A percentile compares a stretch with the other conserved stretches of the same genome.
These are phyloP conservation scores for Singerocomus inundabilis DNA, from an alignment of 1,284 basidiomycete species.

Conservation along the genomic window DNA sequence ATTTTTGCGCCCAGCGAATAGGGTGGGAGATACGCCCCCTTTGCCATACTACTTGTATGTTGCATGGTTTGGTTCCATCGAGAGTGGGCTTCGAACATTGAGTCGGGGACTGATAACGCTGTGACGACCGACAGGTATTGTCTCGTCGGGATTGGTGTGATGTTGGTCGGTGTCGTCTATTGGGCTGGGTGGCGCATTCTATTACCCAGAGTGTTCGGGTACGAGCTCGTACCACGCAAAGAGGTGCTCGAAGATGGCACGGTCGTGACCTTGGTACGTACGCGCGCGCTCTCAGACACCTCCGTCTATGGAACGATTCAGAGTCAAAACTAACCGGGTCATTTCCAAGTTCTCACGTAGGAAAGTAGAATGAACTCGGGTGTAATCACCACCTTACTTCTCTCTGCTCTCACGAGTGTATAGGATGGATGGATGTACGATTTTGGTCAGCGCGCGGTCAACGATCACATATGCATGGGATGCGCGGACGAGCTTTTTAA, in stretches of 20 bases:
- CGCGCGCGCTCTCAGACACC: not conserved
- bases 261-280: conserved; percentile 51
- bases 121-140: conserved; percentile 41
- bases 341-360: conserved; percentile 21
- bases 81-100: not conserved
- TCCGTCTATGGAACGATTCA: too few species aligned
- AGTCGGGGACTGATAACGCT: not conserved
- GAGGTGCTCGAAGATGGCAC: conserved; percentile 55
- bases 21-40: conserved; percentile 57
- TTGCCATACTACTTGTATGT: conserved; percentile 57
- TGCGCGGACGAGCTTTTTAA: not conserved
- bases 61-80: not conserved
- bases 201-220: conserved; percentile 49
- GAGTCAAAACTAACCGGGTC: too few species aligned
- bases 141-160: conserved; percentile 52
- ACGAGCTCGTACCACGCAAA: conserved; percentile 47
- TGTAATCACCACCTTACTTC: too few species aligned
- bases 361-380: conserved; percentile 21
- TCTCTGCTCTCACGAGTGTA: not conserved
- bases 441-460: not conserved
- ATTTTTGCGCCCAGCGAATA: conserved; percentile 53
- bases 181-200: conserved; percentile 55
- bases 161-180: conserved; percentile 48
- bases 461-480: not conserved
- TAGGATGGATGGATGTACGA: not conserved